phyloP scores from a whole-genome alignment of 2,329 filamentous ascomycete genomes.

The Cladosporium phlei region DNA sequence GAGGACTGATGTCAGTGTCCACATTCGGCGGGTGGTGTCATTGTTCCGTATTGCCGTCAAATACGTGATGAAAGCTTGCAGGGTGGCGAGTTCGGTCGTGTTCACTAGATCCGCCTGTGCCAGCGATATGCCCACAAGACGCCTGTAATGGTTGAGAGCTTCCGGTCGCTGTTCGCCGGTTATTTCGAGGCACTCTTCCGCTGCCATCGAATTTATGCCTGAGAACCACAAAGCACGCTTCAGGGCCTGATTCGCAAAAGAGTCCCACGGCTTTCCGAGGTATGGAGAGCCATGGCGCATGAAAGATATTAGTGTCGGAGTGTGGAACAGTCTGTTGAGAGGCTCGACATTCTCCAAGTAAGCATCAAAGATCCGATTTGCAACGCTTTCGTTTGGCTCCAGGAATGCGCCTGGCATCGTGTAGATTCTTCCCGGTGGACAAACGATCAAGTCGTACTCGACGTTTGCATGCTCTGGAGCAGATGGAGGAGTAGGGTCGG shows the following conservation, averaged over 20 bases:
- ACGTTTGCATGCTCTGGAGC: conserved; percentile 4
- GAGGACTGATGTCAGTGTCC: conserved; percentile 29
- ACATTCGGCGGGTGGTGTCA: conserved; percentile 26
- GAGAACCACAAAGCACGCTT: conserved; percentile 30
- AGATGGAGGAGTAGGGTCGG: neutral
- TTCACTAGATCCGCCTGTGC: conserved; percentile 30
- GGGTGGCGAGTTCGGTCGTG: conserved; percentile 28
- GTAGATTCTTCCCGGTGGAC: conserved; percentile 27
- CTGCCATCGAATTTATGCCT: conserved; percentile 27
- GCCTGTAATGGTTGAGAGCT: conserved; percentile 23
- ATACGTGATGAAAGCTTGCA: conserved; percentile 29
- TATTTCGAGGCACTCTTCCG: conserved; percentile 24
- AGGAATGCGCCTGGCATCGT: conserved; percentile 26
- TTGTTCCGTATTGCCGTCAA: conserved; percentile 21
- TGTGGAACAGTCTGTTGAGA: conserved; percentile 28
- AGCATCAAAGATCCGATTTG: conserved; percentile 22
- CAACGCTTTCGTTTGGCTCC: conserved; percentile 10
- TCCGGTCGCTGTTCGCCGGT: conserved; percentile 20
- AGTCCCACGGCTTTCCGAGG: conserved; percentile 21
- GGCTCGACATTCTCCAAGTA: conserved; percentile 28
- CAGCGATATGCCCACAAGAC: conserved; percentile 27
- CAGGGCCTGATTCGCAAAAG: conserved; percentile 25
- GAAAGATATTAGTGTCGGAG: conserved; percentile 23
- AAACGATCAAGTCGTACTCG: conserved; percentile 29
- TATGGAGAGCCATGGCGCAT: conserved; percentile 23